Conservation (phyloP, 2,329 filamentous ascomycete species). For the Claviceps sp. region DNA sequence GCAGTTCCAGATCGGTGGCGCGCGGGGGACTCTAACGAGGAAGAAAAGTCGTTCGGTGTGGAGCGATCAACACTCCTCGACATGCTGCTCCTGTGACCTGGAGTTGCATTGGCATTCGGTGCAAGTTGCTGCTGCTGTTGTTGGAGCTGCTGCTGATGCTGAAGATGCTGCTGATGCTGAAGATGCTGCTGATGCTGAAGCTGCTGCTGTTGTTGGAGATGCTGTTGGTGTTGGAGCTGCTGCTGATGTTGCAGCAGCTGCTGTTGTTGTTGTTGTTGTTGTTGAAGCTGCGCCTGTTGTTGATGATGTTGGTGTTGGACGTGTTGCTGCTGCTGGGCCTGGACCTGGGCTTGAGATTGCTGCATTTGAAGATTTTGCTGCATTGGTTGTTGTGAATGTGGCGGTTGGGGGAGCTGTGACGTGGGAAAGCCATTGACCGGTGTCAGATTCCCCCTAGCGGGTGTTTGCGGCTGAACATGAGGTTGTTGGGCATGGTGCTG, state of each 20-base stretch:
- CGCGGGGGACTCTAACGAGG: slow-evolving; percentile 28
- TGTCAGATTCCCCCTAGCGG: slow-evolving; percentile 27
- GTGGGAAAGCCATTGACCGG: slow-evolving; percentile 25
- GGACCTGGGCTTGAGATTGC: slow-evolving; percentile 9
- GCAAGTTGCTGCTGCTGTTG: slow-evolving; percentile 8
- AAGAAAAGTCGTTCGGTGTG: slow-evolving; percentile 25
- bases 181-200: neutral
- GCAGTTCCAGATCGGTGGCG: slow-evolving; percentile 28
- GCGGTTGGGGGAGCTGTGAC: slow-evolving; percentile 18
- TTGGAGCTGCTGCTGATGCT: slow-evolving; percentile 5
- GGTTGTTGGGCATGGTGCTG: slow-evolving; percentile 20
- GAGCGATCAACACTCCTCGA: slow-evolving; percentile 35
- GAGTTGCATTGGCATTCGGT: slow-evolving; percentile 23
- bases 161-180: neutral
- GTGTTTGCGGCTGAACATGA: slow-evolving; percentile 24
- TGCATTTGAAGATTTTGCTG: slow-evolving; percentile 14
- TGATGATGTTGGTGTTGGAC: no score
- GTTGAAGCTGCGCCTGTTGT: no score
- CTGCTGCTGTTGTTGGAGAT: neutral
- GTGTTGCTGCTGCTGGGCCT: neutral
- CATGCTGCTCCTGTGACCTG: slow-evolving; percentile 29
- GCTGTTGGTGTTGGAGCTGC: slow-evolving; percentile 3
- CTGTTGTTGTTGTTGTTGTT: no score
- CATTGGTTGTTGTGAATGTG: slow-evolving; percentile 4
- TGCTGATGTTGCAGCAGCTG: slow-evolving; percentile 4